Evolutionary conservation across 495 filamentous ascomycete genomes (phyloP).

Genomic region (Staphylotrichum longicolle): DNA sequence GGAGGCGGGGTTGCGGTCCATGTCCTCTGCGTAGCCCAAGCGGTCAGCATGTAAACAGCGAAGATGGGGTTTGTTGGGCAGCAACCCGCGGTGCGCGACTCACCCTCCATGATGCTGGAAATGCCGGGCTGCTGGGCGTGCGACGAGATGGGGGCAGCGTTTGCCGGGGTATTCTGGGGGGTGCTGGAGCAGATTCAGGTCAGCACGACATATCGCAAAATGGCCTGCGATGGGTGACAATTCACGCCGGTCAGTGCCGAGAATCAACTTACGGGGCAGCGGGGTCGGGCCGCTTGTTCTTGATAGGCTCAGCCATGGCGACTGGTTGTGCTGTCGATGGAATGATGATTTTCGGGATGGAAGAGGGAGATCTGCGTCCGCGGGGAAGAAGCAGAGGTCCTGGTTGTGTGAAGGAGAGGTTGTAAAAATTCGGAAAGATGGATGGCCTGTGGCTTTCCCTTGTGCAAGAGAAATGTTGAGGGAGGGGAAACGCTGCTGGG

Average conservation of each 20-base stretch:
- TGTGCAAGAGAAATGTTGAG: slow-evolving; percentile 34
- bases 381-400: slow-evolving; percentile 4
- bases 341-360: slow-evolving; percentile 14
- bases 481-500: slow-evolving; percentile 35
- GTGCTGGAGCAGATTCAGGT: slow-evolving; percentile 56
- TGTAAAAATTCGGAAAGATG: slow-evolving; percentile 21
- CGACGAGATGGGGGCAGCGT: slow-evolving; percentile 94
- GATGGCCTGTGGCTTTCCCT: slow-evolving; percentile 21
- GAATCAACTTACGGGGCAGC: slow-evolving; percentile 65
- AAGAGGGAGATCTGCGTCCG: slow-evolving; percentile 6
- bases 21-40: slow-evolving; percentile 68
- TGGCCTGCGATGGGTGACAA: slow-evolving; percentile 8
- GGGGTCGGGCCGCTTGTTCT: slow-evolving; percentile 82
- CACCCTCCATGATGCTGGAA: slow-evolving; percentile 96
- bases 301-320: slow-evolving; percentile 85
- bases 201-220: slow-evolving; percentile 30
- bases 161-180: slow-evolving; percentile 93
- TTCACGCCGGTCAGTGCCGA: slow-evolving; percentile 7
- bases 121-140: slow-evolving; percentile 95
- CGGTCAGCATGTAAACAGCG: slow-evolving; percentile 11
- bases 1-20: slow-evolving; percentile 80
- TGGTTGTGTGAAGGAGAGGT: slow-evolving; percentile 13
- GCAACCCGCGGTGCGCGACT: slow-evolving; percentile 33
- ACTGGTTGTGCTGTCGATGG: slow-evolving; percentile 20
- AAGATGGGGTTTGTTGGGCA: slow-evolving; percentile 23